Percentiles rank a stretch among this genome's conserved stretches.
Conservation (phyloP, 305 asterid genomes). For the Fraxinus nigra region DNA sequence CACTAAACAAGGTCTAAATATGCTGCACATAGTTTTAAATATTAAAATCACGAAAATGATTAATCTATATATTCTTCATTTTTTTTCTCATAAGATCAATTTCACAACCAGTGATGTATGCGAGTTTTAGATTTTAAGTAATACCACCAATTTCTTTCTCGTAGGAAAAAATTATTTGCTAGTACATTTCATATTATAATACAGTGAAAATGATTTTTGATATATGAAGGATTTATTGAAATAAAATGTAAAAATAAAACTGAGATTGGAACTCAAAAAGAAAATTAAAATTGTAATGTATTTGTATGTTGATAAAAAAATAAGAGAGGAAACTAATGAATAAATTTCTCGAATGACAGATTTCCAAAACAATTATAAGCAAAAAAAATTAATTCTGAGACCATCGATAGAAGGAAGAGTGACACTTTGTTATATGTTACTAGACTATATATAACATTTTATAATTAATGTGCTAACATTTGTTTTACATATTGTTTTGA, state of each 20-base stretch:
- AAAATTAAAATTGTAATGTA: neutral
- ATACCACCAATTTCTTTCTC: neutral
- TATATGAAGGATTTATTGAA: neutral
- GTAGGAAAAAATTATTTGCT: neutral
- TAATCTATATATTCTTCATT: no score
- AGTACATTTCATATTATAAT: no score
- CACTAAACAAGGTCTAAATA: no score
- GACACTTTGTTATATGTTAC: neutral
- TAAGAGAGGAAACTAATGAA: neutral
- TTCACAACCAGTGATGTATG: neutral
- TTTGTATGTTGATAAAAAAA: no score
- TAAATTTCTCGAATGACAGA: neutral
- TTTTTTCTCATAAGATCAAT: no score
- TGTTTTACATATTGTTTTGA: no score
- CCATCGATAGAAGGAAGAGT: neutral
- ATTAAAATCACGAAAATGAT: neutral
- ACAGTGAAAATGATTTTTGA: neutral
- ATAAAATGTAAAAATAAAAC: neutral
- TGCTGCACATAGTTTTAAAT: neutral
- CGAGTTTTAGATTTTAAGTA: neutral
- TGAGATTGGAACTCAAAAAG: neutral
- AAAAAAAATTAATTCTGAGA: no score
- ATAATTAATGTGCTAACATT: neutral
- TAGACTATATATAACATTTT: neutral
- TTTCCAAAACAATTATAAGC: no score